Evolutionary conservation across 106 monocot genomes (phyloP).

Genomic region (Allium sativum): DNA sequence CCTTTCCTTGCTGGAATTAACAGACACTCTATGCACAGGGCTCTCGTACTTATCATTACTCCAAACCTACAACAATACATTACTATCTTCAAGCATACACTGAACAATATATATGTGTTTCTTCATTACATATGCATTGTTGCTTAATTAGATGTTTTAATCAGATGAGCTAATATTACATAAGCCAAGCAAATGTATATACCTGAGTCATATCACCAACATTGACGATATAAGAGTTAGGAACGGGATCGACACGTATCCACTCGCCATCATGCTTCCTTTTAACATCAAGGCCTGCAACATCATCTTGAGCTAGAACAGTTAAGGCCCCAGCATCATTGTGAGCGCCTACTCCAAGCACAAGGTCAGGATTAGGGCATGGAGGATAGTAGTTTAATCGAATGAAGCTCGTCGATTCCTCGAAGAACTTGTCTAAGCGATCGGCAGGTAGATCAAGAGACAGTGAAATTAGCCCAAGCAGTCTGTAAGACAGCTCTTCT

Average conservation of each 20-base stretch:
- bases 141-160: too few species aligned
- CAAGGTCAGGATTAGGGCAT: constrained; percentile 53
- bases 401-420: constrained; percentile 28
- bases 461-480: constrained; percentile 49
- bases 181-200: background rate
- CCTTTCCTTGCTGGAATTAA: constrained; percentile 53
- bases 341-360: constrained; percentile 69
- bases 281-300: constrained; percentile 57
- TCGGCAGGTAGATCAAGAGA: constrained; percentile 29
- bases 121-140: too few species aligned
- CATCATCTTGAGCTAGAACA: constrained; percentile 41
- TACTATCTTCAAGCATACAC: too few species aligned
- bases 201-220: constrained; percentile 76
- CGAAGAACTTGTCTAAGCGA: constrained; percentile 39
- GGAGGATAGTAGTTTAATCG: constrained; percentile 67
- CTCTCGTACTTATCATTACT: constrained; percentile 78
- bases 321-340: constrained; percentile 64
- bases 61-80: constrained; percentile 20
- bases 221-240: constrained; percentile 56
- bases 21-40: constrained; percentile 60
- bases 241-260: constrained; percentile 57
- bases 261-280: constrained; percentile 53
- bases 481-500: constrained; percentile 37
- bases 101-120: too few species aligned
- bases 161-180: too few species aligned